phyloP scores from a whole-genome alignment of 179 eudicot genomes.

The Sideroxylon spinosum region DNA sequence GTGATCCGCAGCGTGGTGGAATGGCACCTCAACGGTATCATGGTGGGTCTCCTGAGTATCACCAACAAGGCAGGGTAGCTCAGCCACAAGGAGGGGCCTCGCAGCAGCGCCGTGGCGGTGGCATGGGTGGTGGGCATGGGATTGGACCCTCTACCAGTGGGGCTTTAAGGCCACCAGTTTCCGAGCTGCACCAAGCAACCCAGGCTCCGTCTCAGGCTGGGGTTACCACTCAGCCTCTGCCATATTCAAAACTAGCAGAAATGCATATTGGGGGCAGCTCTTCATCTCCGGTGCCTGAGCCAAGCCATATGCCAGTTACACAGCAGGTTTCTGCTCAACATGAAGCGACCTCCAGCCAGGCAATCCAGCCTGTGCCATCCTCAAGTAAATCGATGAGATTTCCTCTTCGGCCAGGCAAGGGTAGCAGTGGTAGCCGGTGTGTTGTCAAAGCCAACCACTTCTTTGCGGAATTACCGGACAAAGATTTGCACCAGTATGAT shows the following conservation, averaged over 20 bases:
- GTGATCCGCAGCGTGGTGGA: conserved; percentile 37
- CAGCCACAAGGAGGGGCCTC: conserved; percentile 51
- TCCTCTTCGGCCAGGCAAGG: conserved; percentile 87
- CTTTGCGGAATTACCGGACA: conserved; percentile 79
- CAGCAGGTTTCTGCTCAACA: conserved; percentile 40
- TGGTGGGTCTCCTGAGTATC: conserved; percentile 37
- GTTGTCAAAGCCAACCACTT: conserved; percentile 92
- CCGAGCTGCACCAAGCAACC: conserved; percentile 99
- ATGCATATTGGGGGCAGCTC: conserved; percentile 39
- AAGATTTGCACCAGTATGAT: conserved; percentile 91
- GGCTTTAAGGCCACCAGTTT: conserved; percentile 56
- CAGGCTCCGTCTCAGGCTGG: conserved; percentile 66
- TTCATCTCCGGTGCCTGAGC: conserved; percentile 32
- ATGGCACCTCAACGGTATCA: conserved; percentile 39
- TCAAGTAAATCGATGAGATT: conserved; percentile 80
- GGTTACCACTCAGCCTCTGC: conserved; percentile 42
- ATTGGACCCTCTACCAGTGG: conserved; percentile 53
- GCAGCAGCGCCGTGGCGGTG: conserved; percentile 38
- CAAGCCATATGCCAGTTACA: conserved; percentile 32
- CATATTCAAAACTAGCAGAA: conserved; percentile 36
- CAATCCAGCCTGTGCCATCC: conserved; percentile 53
- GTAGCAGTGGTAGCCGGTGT: conserved; percentile 56
- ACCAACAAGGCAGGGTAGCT: conserved; percentile 43
- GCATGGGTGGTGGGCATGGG: conserved; percentile 46
- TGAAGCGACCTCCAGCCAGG: conserved; percentile 53